These are phyloP conservation scores for Brassica nigra DNA, from an alignment of 345 rosid genomes.

Conservation along the genomic window DNA sequence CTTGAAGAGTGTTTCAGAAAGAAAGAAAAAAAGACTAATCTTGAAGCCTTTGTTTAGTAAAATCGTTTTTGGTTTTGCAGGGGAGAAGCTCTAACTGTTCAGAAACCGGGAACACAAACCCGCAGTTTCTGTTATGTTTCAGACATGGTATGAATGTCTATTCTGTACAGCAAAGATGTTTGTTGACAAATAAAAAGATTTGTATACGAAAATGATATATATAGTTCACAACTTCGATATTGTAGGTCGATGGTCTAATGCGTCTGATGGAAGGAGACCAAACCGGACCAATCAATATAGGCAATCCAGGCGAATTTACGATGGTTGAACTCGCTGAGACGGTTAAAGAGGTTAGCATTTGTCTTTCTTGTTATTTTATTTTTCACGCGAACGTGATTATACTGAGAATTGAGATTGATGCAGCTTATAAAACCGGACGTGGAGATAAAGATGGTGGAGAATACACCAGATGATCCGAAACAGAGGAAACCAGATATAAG, in stretches of 20 bases:
- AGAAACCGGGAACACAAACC: constrained; percentile 94
- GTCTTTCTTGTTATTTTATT: not conserved
- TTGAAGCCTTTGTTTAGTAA: too few relatives aligned
- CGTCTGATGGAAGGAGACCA: constrained; percentile 92
- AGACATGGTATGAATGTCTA: constrained; percentile 66
- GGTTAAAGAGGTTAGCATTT: constrained; percentile 74
- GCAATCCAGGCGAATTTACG: constrained; percentile 95
- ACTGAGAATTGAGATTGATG: constrained; percentile 3
- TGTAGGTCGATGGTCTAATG: constrained; percentile 90
- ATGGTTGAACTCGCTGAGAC: constrained; percentile 86
- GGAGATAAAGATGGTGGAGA: constrained; percentile 70
- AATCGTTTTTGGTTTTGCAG: constrained; percentile 42
- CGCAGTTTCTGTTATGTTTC: constrained; percentile 97
- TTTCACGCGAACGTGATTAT: not conserved
- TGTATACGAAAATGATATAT: too few relatives aligned
- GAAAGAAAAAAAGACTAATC: too few relatives aligned
- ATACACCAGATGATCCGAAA: constrained; percentile 94
- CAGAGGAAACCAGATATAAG: constrained; percentile 91
- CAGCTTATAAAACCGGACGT: constrained; percentile 82
- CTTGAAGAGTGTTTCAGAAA: not conserved
- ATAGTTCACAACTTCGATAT: not conserved
- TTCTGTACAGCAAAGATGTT: not conserved
- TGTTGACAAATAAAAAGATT: too few relatives aligned
- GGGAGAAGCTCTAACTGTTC: constrained; percentile 85
- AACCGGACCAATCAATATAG: constrained; percentile 90